Evolutionary conservation across 495 filamentous ascomycete species (phyloP).

Genomic region (Aspergillus panamensis): DNA sequence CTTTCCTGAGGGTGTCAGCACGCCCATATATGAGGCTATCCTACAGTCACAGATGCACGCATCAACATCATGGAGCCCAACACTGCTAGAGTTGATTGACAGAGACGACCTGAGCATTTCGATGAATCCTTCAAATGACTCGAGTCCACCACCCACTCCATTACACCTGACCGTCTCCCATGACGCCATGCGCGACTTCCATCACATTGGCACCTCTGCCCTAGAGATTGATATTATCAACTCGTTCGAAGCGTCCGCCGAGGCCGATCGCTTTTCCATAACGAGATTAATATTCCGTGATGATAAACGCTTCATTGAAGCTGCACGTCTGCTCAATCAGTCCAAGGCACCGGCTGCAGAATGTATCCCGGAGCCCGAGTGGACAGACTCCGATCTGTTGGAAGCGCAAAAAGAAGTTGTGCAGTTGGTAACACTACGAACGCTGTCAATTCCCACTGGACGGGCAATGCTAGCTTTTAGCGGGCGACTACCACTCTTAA

Average conservation of each 20-base stretch:
- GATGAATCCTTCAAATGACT: slow-evolving; percentile 44
- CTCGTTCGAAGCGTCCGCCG: slow-evolving; percentile 63
- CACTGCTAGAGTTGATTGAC: slow-evolving; percentile 70
- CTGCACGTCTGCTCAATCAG: slow-evolving; percentile 72
- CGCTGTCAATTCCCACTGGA: slow-evolving; percentile 80
- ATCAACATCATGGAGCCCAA: slow-evolving; percentile 67
- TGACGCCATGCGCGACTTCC: slow-evolving; percentile 68
- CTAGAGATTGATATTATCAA: slow-evolving; percentile 56
- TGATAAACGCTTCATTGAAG: slow-evolving; percentile 82
- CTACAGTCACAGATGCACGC: slow-evolving; percentile 75
- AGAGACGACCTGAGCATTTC: slow-evolving; percentile 76
- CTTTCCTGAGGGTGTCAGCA: slow-evolving; percentile 75
- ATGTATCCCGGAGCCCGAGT: slow-evolving; percentile 69
- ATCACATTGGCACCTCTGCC: slow-evolving; percentile 60
- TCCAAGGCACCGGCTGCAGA: slow-evolving; percentile 70
- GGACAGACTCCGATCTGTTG: slow-evolving; percentile 81
- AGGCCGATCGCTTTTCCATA: slow-evolving; percentile 74
- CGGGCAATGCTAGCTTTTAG: slow-evolving; percentile 81
- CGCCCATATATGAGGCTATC: slow-evolving; percentile 80
- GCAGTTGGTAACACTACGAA: slow-evolving; percentile 77
- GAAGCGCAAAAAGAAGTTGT: slow-evolving; percentile 91
- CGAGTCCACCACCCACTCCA: slow-evolving; percentile 29
- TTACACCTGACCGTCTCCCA: slow-evolving; percentile 53
- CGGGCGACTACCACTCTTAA: slow-evolving; percentile 76
- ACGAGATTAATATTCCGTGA: slow-evolving; percentile 85